These are phyloP conservation scores for Pythium sp. DNA, from an alignment of 352 stramenopile species.

Conservation along the genomic window DNA sequence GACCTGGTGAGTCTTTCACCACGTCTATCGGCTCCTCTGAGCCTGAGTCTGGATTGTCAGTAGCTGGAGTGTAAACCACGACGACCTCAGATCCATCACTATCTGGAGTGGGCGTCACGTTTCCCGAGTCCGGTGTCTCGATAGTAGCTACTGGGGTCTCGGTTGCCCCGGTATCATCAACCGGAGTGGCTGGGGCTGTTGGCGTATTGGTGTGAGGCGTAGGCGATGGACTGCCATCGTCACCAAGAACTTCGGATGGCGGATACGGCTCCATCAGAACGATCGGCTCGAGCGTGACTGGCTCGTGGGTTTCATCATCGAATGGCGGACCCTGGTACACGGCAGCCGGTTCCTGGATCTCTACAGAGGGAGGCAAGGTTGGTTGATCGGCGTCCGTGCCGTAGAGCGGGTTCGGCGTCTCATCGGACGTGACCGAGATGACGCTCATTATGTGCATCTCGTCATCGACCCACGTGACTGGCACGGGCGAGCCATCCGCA, in stretches of 20 bases:
- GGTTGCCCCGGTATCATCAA: neutral
- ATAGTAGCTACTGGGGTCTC: neutral
- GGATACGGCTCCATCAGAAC: neutral
- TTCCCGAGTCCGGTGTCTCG: neutral
- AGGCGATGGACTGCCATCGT: neutral
- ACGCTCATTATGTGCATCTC: neutral
- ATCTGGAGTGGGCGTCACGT: neutral
- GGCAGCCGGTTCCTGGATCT: neutral
- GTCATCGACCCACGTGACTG: constrained; percentile 1
- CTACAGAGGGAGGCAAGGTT: neutral
- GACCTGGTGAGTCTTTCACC: neutral
- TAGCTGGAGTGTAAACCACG: neutral
- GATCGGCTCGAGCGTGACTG: neutral
- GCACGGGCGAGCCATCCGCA: neutral
- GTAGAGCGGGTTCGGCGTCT: neutral
- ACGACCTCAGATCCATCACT: neutral
- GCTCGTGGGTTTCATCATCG: neutral
- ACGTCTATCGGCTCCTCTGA: neutral
- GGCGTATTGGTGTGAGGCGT: neutral
- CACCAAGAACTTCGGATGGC: neutral
- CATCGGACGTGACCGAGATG: constrained; percentile 4
- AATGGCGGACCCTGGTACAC: neutral
- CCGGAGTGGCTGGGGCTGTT: neutral
- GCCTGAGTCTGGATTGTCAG: neutral
- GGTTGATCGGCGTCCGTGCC: neutral